Conservation (phyloP, 1,284 basidiomycete genomes). For the Spongiforma sp. region DNA sequence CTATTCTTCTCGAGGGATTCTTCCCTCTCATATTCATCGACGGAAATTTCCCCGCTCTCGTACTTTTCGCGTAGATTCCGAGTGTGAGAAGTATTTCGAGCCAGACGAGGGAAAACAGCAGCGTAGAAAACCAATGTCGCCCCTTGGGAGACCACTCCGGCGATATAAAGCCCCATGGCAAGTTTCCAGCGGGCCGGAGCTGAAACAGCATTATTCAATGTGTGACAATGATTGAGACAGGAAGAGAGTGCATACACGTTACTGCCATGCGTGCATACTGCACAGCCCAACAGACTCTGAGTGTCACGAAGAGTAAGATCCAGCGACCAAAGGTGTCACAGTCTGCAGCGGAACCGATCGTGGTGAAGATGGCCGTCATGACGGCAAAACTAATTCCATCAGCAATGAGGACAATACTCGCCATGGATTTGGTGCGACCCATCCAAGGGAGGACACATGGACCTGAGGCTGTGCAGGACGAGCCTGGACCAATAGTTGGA, state of each 20-base stretch:
- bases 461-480: slow-evolving; percentile 68
- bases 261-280: slow-evolving; percentile 80
- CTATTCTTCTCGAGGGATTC: slow-evolving; percentile 85
- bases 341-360: slow-evolving; percentile 82
- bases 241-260: slow-evolving; percentile 60
- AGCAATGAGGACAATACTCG: slow-evolving; percentile 75
- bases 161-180: slow-evolving; percentile 82
- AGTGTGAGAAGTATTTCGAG: slow-evolving; percentile 76
- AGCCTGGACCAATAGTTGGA: slow-evolving; percentile 66
- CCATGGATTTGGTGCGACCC: slow-evolving; percentile 69
- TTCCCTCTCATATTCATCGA: slow-evolving; percentile 72
- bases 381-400: slow-evolving; percentile 81
- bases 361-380: slow-evolving; percentile 82
- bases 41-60: slow-evolving; percentile 59
- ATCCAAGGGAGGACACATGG: slow-evolving; percentile 79
- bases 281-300: slow-evolving; percentile 82
- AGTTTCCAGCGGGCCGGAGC: slow-evolving; percentile 73
- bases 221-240: background rate
- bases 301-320: slow-evolving; percentile 72
- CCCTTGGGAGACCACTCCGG: slow-evolving; percentile 79
- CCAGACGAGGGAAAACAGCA: slow-evolving; percentile 82
- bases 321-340: slow-evolving; percentile 82
- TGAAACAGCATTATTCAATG: slow-evolving; percentile 28
- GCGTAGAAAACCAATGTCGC: slow-evolving; percentile 85
- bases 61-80: slow-evolving; percentile 62